phyloP scores from a whole-genome alignment of 1,284 basidiomycete species.

The Malassezia furfur region DNA sequence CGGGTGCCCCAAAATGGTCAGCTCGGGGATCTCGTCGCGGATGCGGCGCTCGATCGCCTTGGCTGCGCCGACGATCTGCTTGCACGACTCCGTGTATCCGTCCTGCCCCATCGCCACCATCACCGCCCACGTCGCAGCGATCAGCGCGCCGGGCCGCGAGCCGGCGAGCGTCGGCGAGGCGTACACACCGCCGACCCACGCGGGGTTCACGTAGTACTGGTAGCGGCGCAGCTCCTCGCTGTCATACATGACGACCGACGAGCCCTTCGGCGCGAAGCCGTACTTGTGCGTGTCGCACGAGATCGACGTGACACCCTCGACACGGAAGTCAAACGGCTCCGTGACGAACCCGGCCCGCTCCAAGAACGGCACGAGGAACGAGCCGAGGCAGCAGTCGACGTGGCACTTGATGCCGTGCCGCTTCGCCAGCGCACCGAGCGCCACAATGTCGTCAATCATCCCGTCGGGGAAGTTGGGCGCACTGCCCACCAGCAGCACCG shows the following conservation, averaged over 20 bases:
- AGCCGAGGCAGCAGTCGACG: slow-evolving; percentile 53
- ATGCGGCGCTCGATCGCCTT: slow-evolving; percentile 63
- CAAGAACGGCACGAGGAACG: slow-evolving; percentile 49
- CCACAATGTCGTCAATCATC: slow-evolving; percentile 68
- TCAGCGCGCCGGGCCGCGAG: slow-evolving; percentile 71
- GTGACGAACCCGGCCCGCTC: slow-evolving; percentile 35
- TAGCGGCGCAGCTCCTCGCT: slow-evolving; percentile 29
- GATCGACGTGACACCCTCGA: slow-evolving; percentile 45
- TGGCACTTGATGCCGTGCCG: slow-evolving; percentile 74
- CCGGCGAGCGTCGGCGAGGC: slow-evolving; percentile 34
- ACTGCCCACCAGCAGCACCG: slow-evolving; percentile 70
- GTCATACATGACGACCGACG: slow-evolving; percentile 41
- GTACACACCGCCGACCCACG: slow-evolving; percentile 48
- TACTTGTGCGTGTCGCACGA: slow-evolving; percentile 48
- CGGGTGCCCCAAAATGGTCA: slow-evolving; percentile 79
- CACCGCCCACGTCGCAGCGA: slow-evolving; percentile 92
- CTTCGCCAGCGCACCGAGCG: slow-evolving; percentile 66
- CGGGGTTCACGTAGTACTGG: slow-evolving; percentile 47
- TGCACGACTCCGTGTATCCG: slow-evolving; percentile 86
- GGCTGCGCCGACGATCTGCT: slow-evolving; percentile 66
- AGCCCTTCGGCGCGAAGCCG: slow-evolving; percentile 46
- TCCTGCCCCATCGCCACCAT: slow-evolving; percentile 82
- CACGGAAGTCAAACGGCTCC: slow-evolving; percentile 45
- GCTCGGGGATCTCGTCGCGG: slow-evolving; percentile 58
- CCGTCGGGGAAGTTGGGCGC: slow-evolving; percentile 60